These are phyloP conservation scores for Steccherinum ochraceum DNA, from an alignment of 768 basidiomycete species.

Conservation along the genomic window DNA sequence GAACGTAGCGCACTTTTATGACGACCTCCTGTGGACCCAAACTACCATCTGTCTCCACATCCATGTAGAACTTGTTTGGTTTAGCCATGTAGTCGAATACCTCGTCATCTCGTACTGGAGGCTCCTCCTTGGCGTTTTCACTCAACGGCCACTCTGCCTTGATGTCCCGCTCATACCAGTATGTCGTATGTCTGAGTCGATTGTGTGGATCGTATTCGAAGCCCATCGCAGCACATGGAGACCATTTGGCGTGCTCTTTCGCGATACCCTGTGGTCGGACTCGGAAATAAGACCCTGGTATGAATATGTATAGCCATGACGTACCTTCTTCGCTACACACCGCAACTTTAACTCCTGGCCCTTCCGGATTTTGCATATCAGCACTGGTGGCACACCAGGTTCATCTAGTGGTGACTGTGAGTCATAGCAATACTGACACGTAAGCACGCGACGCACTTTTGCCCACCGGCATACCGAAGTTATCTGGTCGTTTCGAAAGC, in stretches of 20 bases:
- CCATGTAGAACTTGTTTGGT: slow-evolving; percentile 88
- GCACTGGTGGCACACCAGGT: slow-evolving; percentile 54
- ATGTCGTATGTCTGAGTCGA: slow-evolving; percentile 89
- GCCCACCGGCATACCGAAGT: slow-evolving; percentile 80
- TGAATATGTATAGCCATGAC: slow-evolving; percentile 10
- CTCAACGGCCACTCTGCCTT: slow-evolving; percentile 89
- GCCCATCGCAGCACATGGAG: slow-evolving; percentile 88
- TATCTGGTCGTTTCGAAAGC: slow-evolving; percentile 62
- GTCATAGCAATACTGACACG: background rate
- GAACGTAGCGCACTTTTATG: slow-evolving; percentile 51
- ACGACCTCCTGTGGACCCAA: slow-evolving; percentile 85
- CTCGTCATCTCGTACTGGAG: slow-evolving; percentile 71
- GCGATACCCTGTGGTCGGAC: slow-evolving; percentile 98
- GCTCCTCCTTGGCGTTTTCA: slow-evolving; percentile 81
- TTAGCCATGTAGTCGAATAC: slow-evolving; percentile 85
- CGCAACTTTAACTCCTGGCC: slow-evolving; percentile 84
- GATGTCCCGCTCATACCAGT: slow-evolving; percentile 87
- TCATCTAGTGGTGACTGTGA: too few species aligned
- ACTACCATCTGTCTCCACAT: slow-evolving; percentile 92
- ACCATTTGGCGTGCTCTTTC: slow-evolving; percentile 99
- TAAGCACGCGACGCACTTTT: slow-evolving; percentile 49
- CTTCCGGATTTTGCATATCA: slow-evolving; percentile 89
- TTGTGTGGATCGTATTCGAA: slow-evolving; percentile 99
- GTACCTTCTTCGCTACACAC: slow-evolving; percentile 93
- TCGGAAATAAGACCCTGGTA: too few species aligned